Conservation (phyloP, 2,329 filamentous ascomycete species). For the Pleomassaria siparia region DNA sequence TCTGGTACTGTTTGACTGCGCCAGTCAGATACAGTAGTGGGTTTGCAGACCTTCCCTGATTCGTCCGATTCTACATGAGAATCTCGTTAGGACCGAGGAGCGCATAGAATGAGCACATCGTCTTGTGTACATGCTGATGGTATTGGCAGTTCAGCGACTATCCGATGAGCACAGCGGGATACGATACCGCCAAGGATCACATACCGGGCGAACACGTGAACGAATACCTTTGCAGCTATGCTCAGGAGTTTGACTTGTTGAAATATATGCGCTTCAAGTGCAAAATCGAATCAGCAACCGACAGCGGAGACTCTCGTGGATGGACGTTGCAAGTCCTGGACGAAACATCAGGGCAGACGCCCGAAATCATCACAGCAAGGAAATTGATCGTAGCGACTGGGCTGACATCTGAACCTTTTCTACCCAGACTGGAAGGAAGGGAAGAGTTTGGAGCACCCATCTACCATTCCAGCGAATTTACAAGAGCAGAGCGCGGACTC, state of each 20-base stretch:
- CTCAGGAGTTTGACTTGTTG: constrained; percentile 49
- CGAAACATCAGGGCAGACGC: not conserved
- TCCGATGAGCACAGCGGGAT: constrained; percentile 31
- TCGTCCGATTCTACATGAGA: too few species aligned
- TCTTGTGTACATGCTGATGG: not conserved
- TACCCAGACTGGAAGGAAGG: constrained; percentile 55
- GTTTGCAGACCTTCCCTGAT: too few species aligned
- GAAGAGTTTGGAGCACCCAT: constrained; percentile 56
- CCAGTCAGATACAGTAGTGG: too few species aligned
- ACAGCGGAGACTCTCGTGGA: constrained; percentile 29
- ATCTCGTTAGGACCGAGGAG: too few species aligned
- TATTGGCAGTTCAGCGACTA: constrained; percentile 39
- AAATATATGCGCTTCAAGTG: constrained; percentile 55
- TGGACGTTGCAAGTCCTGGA: constrained; percentile 22
- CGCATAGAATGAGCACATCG: not conserved
- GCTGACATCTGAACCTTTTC: constrained; percentile 59
- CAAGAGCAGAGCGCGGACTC: constrained; percentile 41
- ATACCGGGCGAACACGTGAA: constrained; percentile 62
- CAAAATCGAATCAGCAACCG: constrained; percentile 52
- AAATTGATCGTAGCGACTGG: constrained; percentile 66
- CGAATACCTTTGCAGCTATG: constrained; percentile 54
- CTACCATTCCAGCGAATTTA: constrained; percentile 61
- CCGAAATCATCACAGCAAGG: constrained; percentile 26
- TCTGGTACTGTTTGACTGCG: too few species aligned
- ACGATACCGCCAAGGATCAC: constrained; percentile 51